Percentiles rank a stretch among this genome's conserved stretches.
phyloP scores from a whole-genome alignment of 1,139 yeast species.

The Yamadazyma siamensis region DNA sequence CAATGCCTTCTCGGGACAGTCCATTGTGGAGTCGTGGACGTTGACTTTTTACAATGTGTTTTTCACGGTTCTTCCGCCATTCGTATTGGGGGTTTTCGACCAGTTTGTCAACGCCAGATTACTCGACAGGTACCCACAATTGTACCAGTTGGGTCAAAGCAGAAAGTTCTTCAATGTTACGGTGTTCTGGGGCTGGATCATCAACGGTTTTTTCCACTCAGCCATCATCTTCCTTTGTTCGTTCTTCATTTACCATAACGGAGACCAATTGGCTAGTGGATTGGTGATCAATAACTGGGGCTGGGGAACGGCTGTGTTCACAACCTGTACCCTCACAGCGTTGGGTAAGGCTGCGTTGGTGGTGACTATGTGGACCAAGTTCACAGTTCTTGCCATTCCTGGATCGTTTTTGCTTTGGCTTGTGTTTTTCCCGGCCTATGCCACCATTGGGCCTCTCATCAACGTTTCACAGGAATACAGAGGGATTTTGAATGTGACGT shows the following conservation, averaged over 20 bases:
- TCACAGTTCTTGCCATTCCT: slow-evolving; percentile 87
- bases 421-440: slow-evolving; percentile 81
- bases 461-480: slow-evolving; percentile 81
- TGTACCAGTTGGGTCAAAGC: slow-evolving; percentile 86
- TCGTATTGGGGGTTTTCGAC: slow-evolving; percentile 93
- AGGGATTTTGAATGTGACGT: slow-evolving; percentile 75
- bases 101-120: slow-evolving; percentile 91
- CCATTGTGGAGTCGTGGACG: slow-evolving; percentile 97
- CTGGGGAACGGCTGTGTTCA: slow-evolving; percentile 90
- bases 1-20: slow-evolving; percentile 93
- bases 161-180: slow-evolving; percentile 85
- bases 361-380: slow-evolving; percentile 93
- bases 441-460: slow-evolving; percentile 78
- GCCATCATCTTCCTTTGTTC: slow-evolving; percentile 78
- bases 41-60: slow-evolving; percentile 94
- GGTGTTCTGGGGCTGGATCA: slow-evolving; percentile 97
- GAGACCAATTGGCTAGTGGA: slow-evolving; percentile 67
- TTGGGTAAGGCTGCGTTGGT: slow-evolving; percentile 93
- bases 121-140: slow-evolving; percentile 86
- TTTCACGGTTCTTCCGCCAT: slow-evolving; percentile 93
- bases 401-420: slow-evolving; percentile 89
- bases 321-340: slow-evolving; percentile 84
- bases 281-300: slow-evolving; percentile 86
- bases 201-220: slow-evolving; percentile 93
- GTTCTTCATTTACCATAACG: slow-evolving; percentile 63